Percentiles rank a stretch among this genome's conserved stretches.
Conservation (phyloP, 2,329 filamentous ascomycete species). For the Hypomyces rosellus region DNA sequence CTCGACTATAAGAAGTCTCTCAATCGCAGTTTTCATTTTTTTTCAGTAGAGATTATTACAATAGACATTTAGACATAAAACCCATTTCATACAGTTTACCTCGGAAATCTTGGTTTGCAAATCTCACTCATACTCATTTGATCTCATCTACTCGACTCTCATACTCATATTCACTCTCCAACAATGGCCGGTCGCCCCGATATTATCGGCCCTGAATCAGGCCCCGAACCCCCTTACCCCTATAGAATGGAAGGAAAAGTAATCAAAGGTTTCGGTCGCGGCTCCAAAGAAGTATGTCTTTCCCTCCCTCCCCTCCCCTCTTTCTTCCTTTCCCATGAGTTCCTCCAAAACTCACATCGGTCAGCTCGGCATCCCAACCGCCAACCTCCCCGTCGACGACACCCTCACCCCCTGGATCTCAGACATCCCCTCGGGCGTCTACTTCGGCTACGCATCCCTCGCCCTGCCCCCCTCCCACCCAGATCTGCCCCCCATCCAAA, state of each 20-base stretch:
- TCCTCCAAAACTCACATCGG: slow-evolving; percentile 5
- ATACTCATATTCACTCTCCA: neutral
- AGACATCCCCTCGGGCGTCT: slow-evolving; percentile 70
- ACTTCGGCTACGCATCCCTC: slow-evolving; percentile 86
- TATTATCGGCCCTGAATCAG: slow-evolving; percentile 65
- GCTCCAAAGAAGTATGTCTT: slow-evolving; percentile 72
- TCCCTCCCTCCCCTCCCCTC: neutral
- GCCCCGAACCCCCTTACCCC: slow-evolving; percentile 74
- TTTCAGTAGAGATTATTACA: neutral
- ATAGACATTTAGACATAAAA: neutral
- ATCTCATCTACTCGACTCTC: neutral
- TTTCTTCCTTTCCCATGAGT: neutral
- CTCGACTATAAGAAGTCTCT: neutral
- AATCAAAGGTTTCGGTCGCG: slow-evolving; percentile 87
- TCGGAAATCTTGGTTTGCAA: neutral
- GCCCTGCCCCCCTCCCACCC: slow-evolving; percentile 47
- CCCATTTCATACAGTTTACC: too few relatives aligned
- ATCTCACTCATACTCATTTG: neutral
- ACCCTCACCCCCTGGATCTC: slow-evolving; percentile 54
- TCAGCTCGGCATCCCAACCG: slow-evolving; percentile 90
- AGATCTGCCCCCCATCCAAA: slow-evolving; percentile 22
- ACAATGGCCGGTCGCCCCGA: slow-evolving; percentile 48
- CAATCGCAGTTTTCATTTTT: neutral
- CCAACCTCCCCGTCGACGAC: slow-evolving; percentile 76
- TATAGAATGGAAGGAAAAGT: slow-evolving; percentile 79